phyloP scores from a whole-genome alignment of 148 eudicot species.

The Drosera capensis region DNA sequence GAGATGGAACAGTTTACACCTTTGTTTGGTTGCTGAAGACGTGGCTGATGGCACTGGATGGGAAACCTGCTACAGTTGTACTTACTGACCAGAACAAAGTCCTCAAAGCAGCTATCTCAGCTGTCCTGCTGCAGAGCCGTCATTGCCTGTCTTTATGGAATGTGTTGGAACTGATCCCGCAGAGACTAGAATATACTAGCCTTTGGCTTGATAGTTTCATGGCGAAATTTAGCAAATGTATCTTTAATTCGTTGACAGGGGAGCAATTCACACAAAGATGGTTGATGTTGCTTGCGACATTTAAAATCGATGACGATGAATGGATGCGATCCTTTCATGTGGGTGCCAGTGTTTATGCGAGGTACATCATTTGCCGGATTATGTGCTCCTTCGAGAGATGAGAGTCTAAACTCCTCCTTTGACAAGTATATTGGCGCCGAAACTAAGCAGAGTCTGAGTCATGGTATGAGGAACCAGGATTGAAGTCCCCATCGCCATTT shows the following conservation, averaged over 20 bases:
- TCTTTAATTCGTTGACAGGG: slow-evolving; percentile 40
- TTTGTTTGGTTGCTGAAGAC: background rate
- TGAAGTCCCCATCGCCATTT: background rate
- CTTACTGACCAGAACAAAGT: background rate
- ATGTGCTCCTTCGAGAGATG: slow-evolving; percentile 30
- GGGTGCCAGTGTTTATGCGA: slow-evolving; percentile 40
- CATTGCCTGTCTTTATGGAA: background rate
- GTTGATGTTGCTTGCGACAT: slow-evolving; percentile 38
- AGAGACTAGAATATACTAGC: background rate
- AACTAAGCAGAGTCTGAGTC: background rate
- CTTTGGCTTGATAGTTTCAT: slow-evolving; percentile 33
- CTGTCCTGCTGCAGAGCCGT: background rate
- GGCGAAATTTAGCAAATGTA: slow-evolving; percentile 33
- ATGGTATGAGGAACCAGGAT: background rate
- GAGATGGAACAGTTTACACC: background rate
- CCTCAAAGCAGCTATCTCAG: background rate
- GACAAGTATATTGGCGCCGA: background rate
- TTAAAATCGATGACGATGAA: slow-evolving; percentile 30
- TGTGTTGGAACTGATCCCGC: background rate
- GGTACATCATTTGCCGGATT: slow-evolving; percentile 44
- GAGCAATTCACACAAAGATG: slow-evolving; percentile 47
- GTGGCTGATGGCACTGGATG: background rate
- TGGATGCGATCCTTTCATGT: slow-evolving; percentile 35
- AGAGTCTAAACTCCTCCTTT: slow-evolving; percentile 29
- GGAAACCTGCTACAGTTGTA: background rate